Base-by-base conservation (phyloP, 2,329 filamentous ascomycete genomes). In the Penicillium sp. region DNA sequence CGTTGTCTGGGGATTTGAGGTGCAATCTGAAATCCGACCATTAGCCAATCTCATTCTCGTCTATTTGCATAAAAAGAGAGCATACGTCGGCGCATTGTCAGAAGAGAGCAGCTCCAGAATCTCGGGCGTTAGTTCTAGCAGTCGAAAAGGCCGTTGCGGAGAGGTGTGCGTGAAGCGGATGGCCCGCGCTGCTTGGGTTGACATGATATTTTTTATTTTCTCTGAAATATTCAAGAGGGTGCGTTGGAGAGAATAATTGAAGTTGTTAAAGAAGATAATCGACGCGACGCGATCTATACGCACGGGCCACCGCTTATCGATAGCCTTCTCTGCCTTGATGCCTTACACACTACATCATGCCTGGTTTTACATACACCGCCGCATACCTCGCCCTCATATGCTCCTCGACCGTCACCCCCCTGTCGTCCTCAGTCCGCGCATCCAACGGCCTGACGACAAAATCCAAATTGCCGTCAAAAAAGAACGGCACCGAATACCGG, bases 81-180 rank as follows among this genome's bases (percentile, higher is more conserved):
- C 68, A 48, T 70, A 76, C 73, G 60, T 63, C 5, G 73, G 70
- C 33, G 71, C 64, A 57, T 77, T 71, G n/a, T 77, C 72, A 8
- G 77, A 75, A 20, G 78, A 74, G 33, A 87, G 66, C 45, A 83
- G 67, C 35, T 79, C 76, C 12, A 83, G 76, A 35, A 87, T 64
- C 33, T 84, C 81, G 2, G 81, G 71, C 12, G 84, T 79, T 18
- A 87, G 75, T 70, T 87, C 84, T 20, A 87, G 75, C 30, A 87
- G 73, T 40, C 81, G 78, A 66, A 85, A 81, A 21, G 76, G 76
- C 62, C 83, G 77, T 61, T 83, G 77, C 5, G 70, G 70, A n/a
- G 63, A 60, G 5, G 66, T 70, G 48, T 76, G 68, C 18, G 74
- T 76, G 62, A 78, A 74, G 5, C 71, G 66, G 43, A 77, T 68